Percentiles rank a stretch among this genome's conserved stretches.
Conservation (phyloP, 306 rosid genomes). For the Arachis hypogaea region DNA sequence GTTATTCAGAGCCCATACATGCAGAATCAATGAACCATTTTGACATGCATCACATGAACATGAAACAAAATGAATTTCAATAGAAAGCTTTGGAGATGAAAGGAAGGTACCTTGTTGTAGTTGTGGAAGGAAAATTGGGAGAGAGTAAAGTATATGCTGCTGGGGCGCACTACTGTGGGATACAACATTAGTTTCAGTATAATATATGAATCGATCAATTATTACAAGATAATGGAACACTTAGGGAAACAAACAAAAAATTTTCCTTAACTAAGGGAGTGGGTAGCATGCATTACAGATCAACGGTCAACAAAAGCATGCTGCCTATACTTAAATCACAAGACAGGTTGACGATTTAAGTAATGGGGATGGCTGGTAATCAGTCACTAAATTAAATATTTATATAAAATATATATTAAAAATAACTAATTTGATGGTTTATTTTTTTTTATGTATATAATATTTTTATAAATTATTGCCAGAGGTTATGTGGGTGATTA, state of each 20-base stretch:
- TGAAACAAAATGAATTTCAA: neutral
- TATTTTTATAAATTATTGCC: no score
- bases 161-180: neutral
- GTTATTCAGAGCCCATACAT: neutral
- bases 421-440: no score
- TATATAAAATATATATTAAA: no score
- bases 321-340: neutral
- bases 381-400: no score
- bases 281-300: neutral
- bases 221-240: no score
- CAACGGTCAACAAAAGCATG: neutral
- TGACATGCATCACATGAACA: neutral
- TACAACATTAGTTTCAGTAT: neutral
- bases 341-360: neutral
- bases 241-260: no score
- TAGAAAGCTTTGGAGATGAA: neutral
- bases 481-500: no score
- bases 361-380: neutral
- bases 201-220: no score
- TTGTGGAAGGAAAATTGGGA: constrained; percentile 18
- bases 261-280: no score
- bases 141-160: neutral
- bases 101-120: constrained; percentile 22
- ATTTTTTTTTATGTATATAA: no score
- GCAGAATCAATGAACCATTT: neutral